Evolutionary conservation across 148 eudicot species (phyloP), one percentile per base, ranked within the genome.

Genomic region (Dianthus caryophyllus): DNA sequence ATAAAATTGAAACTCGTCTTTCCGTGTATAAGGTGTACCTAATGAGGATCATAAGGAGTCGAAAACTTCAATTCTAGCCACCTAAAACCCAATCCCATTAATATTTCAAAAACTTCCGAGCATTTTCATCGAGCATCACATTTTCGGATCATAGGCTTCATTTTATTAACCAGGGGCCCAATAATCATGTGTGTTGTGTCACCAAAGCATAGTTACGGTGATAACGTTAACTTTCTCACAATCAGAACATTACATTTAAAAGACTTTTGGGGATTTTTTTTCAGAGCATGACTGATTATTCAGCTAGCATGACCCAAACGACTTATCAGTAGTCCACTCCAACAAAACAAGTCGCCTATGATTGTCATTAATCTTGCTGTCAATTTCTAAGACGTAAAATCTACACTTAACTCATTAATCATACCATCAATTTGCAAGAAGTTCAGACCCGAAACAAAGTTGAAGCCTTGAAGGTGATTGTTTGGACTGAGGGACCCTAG

Each of bases 21-120:
- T 56, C 61, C 61, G 6, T 57, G 61, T 57, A 29, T 57, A 57
- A 57, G 38, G 39, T 29, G 61, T 57, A 56, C 61, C 61, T 27
- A 30, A 27, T 16, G 41, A 57, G 14, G 11, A 17, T 27, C 25
- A 36, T 15, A 55, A 55, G 14, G 26, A 8, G 16, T 24, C 21
- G 57, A 9, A 52, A 21, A 52, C 56, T 52, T 10, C 26, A 15
- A 10, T 9, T 9, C 33, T 27, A 3, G 0, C 14, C 4, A 9
- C 14, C 14, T 10, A 55, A 51, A 53, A 53, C 58, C 29, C 58
- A 20, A 13, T 18, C 55, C 55, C 25, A 4, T 2, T 4, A 27
- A 56, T 25, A 27, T 26, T 56, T 0, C 18, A 56, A 56, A 24
- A 36, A 27, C 17, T 55, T 15, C n/a, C 29, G 24, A 55, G 16